Conservation (phyloP, 768 basidiomycete genomes). For the Mrakia frigida region DNA sequence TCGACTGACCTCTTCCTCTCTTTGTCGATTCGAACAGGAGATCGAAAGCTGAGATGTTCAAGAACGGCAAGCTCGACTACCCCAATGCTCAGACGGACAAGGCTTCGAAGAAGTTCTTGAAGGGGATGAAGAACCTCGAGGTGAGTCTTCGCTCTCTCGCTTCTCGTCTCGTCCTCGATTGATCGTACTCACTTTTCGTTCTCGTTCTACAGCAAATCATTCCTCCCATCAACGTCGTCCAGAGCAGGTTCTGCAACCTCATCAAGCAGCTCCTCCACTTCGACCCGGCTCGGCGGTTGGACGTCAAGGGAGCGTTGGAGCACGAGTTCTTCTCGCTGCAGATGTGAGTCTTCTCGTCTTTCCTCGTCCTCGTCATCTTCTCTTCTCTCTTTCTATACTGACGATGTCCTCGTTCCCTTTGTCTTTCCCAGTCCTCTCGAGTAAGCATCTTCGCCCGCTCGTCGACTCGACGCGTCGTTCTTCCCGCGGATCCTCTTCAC, state of each 20-base stretch:
- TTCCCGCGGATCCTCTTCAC: background rate
- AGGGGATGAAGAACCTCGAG: slow-evolving; percentile 68
- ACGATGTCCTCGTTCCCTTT: background rate
- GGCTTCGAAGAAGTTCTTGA: slow-evolving; percentile 91
- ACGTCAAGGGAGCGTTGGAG: slow-evolving; percentile 76
- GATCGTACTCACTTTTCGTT: slow-evolving; percentile 12
- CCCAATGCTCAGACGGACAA: slow-evolving; percentile 80
- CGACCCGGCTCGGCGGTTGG: slow-evolving; percentile 81
- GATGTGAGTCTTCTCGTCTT: background rate
- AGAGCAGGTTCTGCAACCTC: slow-evolving; percentile 73
- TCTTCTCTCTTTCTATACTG: background rate
- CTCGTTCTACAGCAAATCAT: slow-evolving; percentile 67
- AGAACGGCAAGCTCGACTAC: slow-evolving; percentile 78
- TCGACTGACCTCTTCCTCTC: background rate
- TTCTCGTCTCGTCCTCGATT: slow-evolving; percentile 11
- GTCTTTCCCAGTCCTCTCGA: background rate
- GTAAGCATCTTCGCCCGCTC: background rate
- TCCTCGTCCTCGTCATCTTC: background rate
- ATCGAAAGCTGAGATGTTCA: slow-evolving; percentile 90
- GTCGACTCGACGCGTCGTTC: background rate
- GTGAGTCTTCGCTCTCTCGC: slow-evolving; percentile 49
- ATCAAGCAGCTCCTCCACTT: slow-evolving; percentile 81
- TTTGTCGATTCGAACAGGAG: slow-evolving; percentile 3
- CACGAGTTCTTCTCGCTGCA: slow-evolving; percentile 69
- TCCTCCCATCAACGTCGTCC: slow-evolving; percentile 40